Base-by-base conservation (phyloP, 139 green algal species). In the Micromonas pusilla region DNA sequence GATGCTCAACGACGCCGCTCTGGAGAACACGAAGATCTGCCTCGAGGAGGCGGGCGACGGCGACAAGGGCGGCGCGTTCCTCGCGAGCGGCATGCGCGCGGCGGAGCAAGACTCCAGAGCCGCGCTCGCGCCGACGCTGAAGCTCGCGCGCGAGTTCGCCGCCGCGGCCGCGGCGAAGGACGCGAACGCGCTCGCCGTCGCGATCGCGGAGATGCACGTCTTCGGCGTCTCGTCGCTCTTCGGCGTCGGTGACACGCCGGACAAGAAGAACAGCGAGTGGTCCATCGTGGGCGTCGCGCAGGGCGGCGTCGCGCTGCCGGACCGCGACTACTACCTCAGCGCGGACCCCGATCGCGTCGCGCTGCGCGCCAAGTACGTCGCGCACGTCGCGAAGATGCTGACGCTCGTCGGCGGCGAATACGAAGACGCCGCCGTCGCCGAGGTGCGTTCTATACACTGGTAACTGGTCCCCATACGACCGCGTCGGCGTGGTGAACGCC, bases 271-370 rank as follows among this genome's bases (percentile, higher is more conserved):
- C 72, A 37, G 9, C 6, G 6, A 5, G 39, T 19, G 20, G 16
- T 53, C 26, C 72, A 78, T 78, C 52, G 39, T 19, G 39, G 28
- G 16, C 6, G 52, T 78, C n/a, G 25, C 45, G 28, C 39, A 67
- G 39, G 72, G 45, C 45, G 72, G 72, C 45, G 6, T 78, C 36
- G 72, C 52, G 6, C 52, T 78, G 39, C 72, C 72, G 16, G 72
- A 78, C 45, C 72, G 72, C n/a, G 72, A 78, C 72, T 78, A 70
- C 72, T 78, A 78, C 72, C 23, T 78, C 72, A 16, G 5, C 6
- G 36, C 6, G 13, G 72, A 78, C 16, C 77, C 77, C 52, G 45
- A 57, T 16, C 45, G 45, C 9, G 72, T 13, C 9, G 38, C 9
- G 39, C 77, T 33, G 28, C 72, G 72, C 36, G 72, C 6, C 13